Conservation (phyloP, 345 rosid species). For the Limnanthes douglasii region DNA sequence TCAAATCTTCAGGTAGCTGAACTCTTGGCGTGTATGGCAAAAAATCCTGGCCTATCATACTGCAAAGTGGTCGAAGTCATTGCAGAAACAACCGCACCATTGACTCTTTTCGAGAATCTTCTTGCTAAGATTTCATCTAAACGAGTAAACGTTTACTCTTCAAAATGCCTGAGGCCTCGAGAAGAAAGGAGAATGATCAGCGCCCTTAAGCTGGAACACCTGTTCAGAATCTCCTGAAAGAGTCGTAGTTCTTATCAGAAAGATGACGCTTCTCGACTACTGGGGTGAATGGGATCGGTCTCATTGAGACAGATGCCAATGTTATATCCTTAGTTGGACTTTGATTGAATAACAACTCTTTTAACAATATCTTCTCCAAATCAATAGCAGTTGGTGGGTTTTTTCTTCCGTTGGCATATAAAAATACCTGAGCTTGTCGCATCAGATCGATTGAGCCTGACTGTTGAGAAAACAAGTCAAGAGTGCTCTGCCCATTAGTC, state of each 20-base stretch:
- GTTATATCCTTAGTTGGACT: slow-evolving; percentile 91
- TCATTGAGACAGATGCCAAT: slow-evolving; percentile 88
- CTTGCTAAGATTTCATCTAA: too few relatives aligned
- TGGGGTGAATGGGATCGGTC: slow-evolving; percentile 86
- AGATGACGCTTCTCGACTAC: slow-evolving; percentile 70
- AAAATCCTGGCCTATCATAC: too few relatives aligned
- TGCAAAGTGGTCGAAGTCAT: too few relatives aligned
- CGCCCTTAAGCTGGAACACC: slow-evolving; percentile 48
- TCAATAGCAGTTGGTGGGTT: slow-evolving; percentile 86
- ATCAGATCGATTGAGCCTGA: slow-evolving; percentile 52
- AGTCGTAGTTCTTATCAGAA: slow-evolving; percentile 35
- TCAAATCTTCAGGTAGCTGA: too few relatives aligned
- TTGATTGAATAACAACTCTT: slow-evolving; percentile 70
- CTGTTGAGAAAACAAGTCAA: slow-evolving; percentile 69
- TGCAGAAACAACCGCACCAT: too few relatives aligned
- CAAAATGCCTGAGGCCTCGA: slow-evolving; percentile 57
- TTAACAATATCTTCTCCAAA: slow-evolving; percentile 59
- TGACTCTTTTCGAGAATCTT: too few relatives aligned
- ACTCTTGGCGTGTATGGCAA: too few relatives aligned
- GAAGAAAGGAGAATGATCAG: slow-evolving; percentile 67
- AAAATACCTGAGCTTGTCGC: slow-evolving; percentile 58
- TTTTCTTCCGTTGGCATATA: slow-evolving; percentile 77
- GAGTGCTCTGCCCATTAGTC: slow-evolving; percentile 55
- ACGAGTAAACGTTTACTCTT: too few relatives aligned
- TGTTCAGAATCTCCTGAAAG: slow-evolving; percentile 30